Conservation (phyloP, 306 rosid genomes). For the Rosa persica region DNA sequence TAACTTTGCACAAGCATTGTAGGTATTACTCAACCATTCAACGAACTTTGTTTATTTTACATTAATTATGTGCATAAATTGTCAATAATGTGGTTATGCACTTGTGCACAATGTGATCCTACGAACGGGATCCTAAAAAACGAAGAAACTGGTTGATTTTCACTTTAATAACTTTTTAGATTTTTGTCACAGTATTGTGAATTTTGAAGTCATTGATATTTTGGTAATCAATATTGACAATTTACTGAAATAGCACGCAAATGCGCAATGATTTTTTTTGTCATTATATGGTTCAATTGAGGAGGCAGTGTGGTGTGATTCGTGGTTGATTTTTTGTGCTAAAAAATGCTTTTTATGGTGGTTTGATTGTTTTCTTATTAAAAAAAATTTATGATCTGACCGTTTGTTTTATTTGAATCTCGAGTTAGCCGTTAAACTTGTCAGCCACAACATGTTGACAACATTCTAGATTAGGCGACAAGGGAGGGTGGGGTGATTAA, state of each 20-base stretch:
- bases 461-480: no score
- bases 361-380: no score
- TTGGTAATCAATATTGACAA: neutral
- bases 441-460: no score
- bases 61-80: neutral
- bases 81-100: neutral
- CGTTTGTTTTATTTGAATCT: no score
- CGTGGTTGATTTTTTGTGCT: no score
- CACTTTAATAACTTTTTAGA: no score
- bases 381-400: no score
- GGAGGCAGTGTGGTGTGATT: no score
- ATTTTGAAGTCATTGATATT: neutral
- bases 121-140: neutral
- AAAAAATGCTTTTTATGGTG: no score
- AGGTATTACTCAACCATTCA: neutral
- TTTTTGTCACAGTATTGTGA: neutral
- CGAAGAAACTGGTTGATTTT: neutral
- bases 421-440: no score
- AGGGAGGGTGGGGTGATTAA: no score
- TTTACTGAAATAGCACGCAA: neutral
- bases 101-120: neutral
- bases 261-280: neutral
- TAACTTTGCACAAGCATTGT: neutral
- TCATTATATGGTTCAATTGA: no score
- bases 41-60: neutral